phyloP scores from a whole-genome alignment of 2,329 filamentous ascomycete species.

The Dothistroma septosporum region DNA sequence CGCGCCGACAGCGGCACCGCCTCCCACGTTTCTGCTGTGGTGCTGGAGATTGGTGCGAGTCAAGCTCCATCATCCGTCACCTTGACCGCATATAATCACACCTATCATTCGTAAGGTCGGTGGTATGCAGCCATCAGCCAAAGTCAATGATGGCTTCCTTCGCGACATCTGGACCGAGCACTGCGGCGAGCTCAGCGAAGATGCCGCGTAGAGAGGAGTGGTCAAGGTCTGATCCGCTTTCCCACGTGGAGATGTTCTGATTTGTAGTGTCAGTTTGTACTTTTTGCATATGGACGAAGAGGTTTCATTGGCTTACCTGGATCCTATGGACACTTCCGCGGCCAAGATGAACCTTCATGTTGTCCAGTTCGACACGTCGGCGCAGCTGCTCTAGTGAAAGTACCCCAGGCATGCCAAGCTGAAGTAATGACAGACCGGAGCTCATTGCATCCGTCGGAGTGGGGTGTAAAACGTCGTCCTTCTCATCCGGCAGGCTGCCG shows the following conservation, averaged over 20 bases:
- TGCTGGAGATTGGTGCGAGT: neutral
- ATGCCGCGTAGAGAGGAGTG: constrained; percentile 52
- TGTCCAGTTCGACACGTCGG: constrained; percentile 53
- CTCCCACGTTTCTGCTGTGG: neutral
- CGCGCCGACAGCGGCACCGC: neutral
- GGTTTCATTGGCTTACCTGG: constrained; percentile 28
- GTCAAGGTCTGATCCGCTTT: constrained; percentile 48
- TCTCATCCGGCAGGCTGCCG: constrained; percentile 9
- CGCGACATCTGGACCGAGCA: constrained; percentile 59
- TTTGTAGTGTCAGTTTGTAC: constrained; percentile 1
- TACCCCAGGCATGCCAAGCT: constrained; percentile 64
- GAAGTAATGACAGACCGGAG: constrained; percentile 52
- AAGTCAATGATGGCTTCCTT: constrained; percentile 58
- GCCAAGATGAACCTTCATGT: constrained; percentile 53
- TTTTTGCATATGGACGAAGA: neutral
- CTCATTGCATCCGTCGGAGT: constrained; percentile 28
- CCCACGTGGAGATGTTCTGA: constrained; percentile 58
- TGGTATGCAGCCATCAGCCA: constrained; percentile 12
- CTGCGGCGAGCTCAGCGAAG: constrained; percentile 64
- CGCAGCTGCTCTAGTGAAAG: constrained; percentile 53
- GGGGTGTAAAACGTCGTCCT: constrained; percentile 20
- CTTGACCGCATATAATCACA: too few species aligned
- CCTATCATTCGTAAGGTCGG: too few species aligned
- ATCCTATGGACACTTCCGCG: constrained; percentile 31
- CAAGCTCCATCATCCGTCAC: too few species aligned